Conservation (phyloP, 2,329 filamentous ascomycete species). For the Fusarium bulbicola region DNA sequence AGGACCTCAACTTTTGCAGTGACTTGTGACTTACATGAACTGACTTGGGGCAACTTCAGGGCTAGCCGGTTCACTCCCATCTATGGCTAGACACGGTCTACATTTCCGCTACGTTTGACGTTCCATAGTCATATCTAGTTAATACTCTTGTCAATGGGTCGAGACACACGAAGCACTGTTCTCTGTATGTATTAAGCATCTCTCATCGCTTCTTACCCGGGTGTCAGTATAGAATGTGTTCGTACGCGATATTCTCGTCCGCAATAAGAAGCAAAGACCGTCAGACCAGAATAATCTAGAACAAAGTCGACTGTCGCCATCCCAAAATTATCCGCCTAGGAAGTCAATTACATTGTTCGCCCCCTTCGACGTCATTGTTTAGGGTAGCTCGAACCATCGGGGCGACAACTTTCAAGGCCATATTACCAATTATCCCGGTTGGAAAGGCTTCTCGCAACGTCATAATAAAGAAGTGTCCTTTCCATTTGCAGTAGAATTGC, state of each 20-base stretch:
- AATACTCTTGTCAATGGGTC: neutral
- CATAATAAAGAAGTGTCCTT: neutral
- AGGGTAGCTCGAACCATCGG: slow-evolving; percentile 1
- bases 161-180: neutral
- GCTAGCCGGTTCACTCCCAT: too few species aligned
- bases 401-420: neutral
- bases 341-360: neutral
- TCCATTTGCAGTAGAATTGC: accelerated
- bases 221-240: neutral
- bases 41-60: neutral
- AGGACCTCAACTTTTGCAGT: neutral
- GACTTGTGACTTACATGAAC: neutral
- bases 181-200: too few species aligned
- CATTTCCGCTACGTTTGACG: too few species aligned
- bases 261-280: neutral
- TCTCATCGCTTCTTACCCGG: neutral
- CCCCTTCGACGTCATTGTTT: neutral
- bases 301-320: neutral
- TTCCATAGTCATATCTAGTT: neutral
- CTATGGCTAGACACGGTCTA: neutral
- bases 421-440: neutral
- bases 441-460: too few species aligned
- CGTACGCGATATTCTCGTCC: neutral
- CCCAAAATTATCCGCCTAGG: neutral
- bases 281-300: neutral